Percentiles rank a stretch among this genome's conserved stretches.
Conservation (phyloP, 495 filamentous ascomycete species). For the Entonaema liquescens region DNA sequence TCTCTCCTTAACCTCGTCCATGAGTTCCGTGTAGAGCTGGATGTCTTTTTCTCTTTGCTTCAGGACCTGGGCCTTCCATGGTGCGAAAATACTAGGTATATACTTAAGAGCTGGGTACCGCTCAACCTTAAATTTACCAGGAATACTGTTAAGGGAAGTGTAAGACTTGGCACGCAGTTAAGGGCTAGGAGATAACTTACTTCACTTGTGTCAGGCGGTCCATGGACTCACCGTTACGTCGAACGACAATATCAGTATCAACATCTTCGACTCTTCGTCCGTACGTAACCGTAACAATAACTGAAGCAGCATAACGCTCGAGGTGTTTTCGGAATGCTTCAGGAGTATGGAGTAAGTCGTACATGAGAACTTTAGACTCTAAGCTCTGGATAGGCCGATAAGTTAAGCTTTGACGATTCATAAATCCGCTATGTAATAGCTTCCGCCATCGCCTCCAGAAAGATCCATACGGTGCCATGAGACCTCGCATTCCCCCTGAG, state of each 20-base stretch:
- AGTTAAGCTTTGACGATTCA: slow-evolving; percentile 61
- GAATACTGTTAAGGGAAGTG: slow-evolving; percentile 49
- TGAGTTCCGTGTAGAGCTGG: slow-evolving; percentile 58
- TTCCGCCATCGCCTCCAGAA: slow-evolving; percentile 66
- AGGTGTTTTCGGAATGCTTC: slow-evolving; percentile 46
- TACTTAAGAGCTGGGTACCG: slow-evolving; percentile 64
- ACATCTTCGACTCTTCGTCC: slow-evolving; percentile 65
- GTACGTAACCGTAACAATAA: slow-evolving; percentile 67
- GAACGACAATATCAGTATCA: slow-evolving; percentile 59
- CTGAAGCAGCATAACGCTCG: slow-evolving; percentile 66
- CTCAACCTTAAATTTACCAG: slow-evolving; percentile 66
- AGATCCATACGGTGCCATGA: slow-evolving; percentile 61
- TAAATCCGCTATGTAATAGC: slow-evolving; percentile 63
- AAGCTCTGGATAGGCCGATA: slow-evolving; percentile 66
- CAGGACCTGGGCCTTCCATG: slow-evolving; percentile 65
- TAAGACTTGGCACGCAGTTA: neutral
- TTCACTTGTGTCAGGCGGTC: slow-evolving; percentile 66
- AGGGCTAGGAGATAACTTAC: slow-evolving; percentile 19
- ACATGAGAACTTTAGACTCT: slow-evolving; percentile 58
- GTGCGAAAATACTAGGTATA: slow-evolving; percentile 62
- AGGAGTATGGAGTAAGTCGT: slow-evolving; percentile 54
- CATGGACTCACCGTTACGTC: slow-evolving; percentile 63
- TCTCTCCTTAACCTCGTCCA: slow-evolving; percentile 59
- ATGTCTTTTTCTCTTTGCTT: slow-evolving; percentile 61
- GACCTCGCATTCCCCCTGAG: slow-evolving; percentile 56